Evolutionary conservation across 805 yeast genomes (phyloP).

Genomic region (Saccharomycopsis fibuligera): DNA sequence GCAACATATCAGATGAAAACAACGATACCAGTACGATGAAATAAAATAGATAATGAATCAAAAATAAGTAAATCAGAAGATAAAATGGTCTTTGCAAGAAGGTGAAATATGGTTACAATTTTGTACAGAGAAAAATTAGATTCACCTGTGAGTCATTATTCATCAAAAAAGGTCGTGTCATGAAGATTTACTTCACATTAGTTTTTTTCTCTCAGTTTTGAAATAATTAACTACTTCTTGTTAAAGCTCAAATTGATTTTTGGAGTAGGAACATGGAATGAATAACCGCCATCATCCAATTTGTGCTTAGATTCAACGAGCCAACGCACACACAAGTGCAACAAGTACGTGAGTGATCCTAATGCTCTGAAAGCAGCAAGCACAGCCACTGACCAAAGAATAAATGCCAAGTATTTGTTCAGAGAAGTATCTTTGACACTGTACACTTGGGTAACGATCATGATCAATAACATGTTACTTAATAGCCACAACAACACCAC

Average conservation of each 20-base stretch:
- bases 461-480: slow-evolving; percentile 69
- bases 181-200: no score
- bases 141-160: no score
- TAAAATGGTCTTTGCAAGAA: no score
- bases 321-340: slow-evolving; percentile 33
- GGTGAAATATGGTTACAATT: no score
- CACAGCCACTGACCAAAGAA: slow-evolving; percentile 88
- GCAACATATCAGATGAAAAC: no score
- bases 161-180: no score
- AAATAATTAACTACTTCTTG: no score
- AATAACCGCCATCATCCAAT: slow-evolving; percentile 31
- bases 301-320: slow-evolving; percentile 35
- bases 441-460: slow-evolving; percentile 84
- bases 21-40: no score
- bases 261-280: slow-evolving; percentile 20
- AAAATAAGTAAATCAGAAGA: no score
- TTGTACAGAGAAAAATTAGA: no score
- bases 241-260: slow-evolving; percentile 15
- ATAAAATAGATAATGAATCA: no score
- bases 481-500: slow-evolving; percentile 96
- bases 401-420: slow-evolving; percentile 74
- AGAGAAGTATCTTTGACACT: slow-evolving; percentile 55
- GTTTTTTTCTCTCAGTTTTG: no score
- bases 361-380: slow-evolving; percentile 74
- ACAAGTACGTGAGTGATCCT: slow-evolving; percentile 72